A percentile compares a stretch with the other conserved stretches of the same genome.
Evolutionary conservation across 805 yeast genomes (phyloP).

Genomic region (Schwanniomyces pseudopolymorphus): DNA sequence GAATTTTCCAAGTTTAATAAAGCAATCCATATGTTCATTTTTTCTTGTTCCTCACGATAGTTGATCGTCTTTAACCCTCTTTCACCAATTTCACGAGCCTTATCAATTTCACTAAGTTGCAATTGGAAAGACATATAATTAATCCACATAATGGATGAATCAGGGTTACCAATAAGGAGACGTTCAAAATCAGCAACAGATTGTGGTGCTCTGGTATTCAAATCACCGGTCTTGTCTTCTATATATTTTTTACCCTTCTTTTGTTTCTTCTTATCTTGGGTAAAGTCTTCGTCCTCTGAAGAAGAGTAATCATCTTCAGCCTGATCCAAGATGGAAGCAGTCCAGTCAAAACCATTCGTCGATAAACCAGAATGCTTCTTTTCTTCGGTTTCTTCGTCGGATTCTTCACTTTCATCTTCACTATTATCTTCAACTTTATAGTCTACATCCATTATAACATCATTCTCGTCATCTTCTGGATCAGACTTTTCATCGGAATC

Average conservation of each 20-base stretch:
- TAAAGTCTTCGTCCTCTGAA: slow-evolving; percentile 58
- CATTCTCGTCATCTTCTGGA: slow-evolving; percentile 27
- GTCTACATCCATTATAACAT: slow-evolving; percentile 36
- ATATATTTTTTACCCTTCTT: slow-evolving; percentile 47
- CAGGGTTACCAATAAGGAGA: slow-evolving; percentile 85
- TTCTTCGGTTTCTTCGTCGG: slow-evolving; percentile 20
- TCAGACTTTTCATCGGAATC: slow-evolving; percentile 22
- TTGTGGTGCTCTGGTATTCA: slow-evolving; percentile 85
- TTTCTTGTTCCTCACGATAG: slow-evolving; percentile 90
- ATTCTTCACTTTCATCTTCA: slow-evolving; percentile 26
- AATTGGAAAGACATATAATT: slow-evolving; percentile 97
- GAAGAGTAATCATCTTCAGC: slow-evolving; percentile 57
- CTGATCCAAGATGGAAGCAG: slow-evolving; percentile 84
- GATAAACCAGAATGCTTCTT: slow-evolving; percentile 56
- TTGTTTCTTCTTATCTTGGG: slow-evolving; percentile 48
- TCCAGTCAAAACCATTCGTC: slow-evolving; percentile 93
- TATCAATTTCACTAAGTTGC: slow-evolving; percentile 89
- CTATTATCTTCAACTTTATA: slow-evolving; percentile 24
- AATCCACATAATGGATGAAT: slow-evolving; percentile 94
- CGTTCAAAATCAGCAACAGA: slow-evolving; percentile 92
- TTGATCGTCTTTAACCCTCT: slow-evolving; percentile 89
- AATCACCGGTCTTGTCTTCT: slow-evolving; percentile 83
- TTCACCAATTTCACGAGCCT: slow-evolving; percentile 89
- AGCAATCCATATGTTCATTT: slow-evolving; percentile 95
- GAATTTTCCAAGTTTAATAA: slow-evolving; percentile 88